Conservation (phyloP, 805 yeast species). For the Diddensiella transvaalensis region DNA sequence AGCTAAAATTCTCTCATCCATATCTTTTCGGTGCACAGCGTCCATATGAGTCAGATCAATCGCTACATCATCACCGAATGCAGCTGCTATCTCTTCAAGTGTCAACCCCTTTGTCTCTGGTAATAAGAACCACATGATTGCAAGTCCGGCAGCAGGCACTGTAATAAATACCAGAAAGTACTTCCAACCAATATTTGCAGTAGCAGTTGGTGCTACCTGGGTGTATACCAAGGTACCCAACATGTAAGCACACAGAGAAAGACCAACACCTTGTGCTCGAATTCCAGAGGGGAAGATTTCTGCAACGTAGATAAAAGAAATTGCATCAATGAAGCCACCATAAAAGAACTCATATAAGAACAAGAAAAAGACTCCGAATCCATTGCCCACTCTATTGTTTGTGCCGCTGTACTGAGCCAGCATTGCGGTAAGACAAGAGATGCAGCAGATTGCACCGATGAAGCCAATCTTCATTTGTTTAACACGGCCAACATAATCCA, state of each 20-base stretch:
- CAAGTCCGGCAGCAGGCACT: constrained; percentile 32
- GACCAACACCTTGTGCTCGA: constrained; percentile 3
- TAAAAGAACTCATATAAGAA: not conserved
- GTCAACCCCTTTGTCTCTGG: constrained; percentile 57
- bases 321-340: not conserved
- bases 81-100: constrained; percentile 42
- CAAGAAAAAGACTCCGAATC: not conserved
- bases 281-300: constrained; percentile 7
- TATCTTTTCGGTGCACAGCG: not conserved
- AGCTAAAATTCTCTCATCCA: not conserved
- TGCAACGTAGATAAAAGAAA: not conserved
- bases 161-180: constrained; percentile 36
- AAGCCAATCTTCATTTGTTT: constrained; percentile 2
- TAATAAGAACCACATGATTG: constrained; percentile 23
- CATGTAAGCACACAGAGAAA: constrained; percentile 3
- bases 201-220: constrained; percentile 38
- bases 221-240: constrained; percentile 22
- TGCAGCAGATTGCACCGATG: not conserved
- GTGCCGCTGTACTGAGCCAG: not conserved
- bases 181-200: constrained; percentile 42
- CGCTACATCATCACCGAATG: constrained; percentile 23
- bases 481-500: constrained; percentile 4
- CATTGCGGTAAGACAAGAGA: not conserved
- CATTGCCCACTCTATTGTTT: not conserved
- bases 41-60: constrained; percentile 20